Evolutionary conservation across 2,329 filamentous ascomycete species (phyloP).

Genomic region (Sporothrix dimorphospora): DNA sequence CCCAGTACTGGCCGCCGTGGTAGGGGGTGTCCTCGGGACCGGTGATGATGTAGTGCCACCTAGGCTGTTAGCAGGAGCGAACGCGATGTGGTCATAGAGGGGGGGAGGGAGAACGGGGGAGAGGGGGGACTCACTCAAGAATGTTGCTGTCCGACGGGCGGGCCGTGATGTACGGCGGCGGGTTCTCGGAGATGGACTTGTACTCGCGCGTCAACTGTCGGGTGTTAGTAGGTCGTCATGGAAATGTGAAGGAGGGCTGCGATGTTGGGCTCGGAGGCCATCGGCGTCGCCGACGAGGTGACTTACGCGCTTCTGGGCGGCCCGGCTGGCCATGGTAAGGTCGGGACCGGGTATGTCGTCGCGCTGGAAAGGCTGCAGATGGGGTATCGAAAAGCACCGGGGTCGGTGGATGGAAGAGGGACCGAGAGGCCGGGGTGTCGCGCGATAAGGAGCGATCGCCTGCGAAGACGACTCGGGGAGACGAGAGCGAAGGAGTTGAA

Average conservation of each 20-base stretch:
- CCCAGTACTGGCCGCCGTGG: slow-evolving; percentile 96
- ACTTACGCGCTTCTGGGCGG: slow-evolving; percentile 71
- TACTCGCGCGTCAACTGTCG: slow-evolving; percentile 63
- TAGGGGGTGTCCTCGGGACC: slow-evolving; percentile 94
- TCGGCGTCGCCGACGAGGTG: background rate
- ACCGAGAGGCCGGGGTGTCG: background rate
- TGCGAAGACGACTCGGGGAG: background rate
- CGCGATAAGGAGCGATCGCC: slow-evolving; percentile 4
- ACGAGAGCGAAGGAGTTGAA: background rate
- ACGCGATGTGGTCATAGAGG: slow-evolving; percentile 3
- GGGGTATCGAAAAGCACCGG: background rate
- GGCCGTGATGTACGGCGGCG: slow-evolving; percentile 84
- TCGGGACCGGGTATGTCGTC: background rate
- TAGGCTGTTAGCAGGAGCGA: slow-evolving; percentile 39
- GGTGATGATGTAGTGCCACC: slow-evolving; percentile 95
- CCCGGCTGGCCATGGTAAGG: slow-evolving; percentile 67
- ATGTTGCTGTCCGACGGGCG: slow-evolving; percentile 92
- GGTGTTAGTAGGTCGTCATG: background rate
- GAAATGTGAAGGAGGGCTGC: background rate
- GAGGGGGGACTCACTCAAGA: slow-evolving; percentile 66
- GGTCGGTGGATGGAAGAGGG: background rate
- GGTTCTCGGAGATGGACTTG: slow-evolving; percentile 68
- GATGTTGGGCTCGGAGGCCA: background rate
- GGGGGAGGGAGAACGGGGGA: no score
- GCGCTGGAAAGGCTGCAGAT: background rate